phyloP scores from a whole-genome alignment of 192 early-diverging fungal species.

The Diversispora epigaea region DNA sequence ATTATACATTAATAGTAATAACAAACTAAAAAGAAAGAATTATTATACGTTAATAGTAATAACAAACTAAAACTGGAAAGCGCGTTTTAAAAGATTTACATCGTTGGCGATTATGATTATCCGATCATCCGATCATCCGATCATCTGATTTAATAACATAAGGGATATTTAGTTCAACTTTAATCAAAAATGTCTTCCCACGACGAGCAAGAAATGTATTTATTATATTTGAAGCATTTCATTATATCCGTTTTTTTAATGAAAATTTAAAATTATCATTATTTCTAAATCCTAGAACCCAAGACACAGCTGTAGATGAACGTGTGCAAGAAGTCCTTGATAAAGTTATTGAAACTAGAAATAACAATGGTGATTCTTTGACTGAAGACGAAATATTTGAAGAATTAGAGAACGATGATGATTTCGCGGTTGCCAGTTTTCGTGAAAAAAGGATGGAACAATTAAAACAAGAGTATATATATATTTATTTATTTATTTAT shows the following conservation, averaged over 20 bases:
- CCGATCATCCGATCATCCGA: no score
- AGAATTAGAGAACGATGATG: constrained; percentile 85
- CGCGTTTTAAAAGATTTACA: no score
- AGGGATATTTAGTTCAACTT: no score
- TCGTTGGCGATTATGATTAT: no score
- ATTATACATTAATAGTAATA: no score
- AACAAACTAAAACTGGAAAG: no score
- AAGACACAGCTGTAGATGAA: background rate
- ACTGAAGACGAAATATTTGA: constrained; percentile 78
- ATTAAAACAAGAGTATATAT: constrained; percentile 77
- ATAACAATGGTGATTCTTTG: constrained; percentile 53
- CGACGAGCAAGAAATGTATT: no score
- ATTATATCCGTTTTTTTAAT: background rate
- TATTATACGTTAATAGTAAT: no score
- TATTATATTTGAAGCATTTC: background rate
- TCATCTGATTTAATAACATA: no score
- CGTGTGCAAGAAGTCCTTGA: constrained; percentile 33
- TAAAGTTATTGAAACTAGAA: constrained; percentile 35
- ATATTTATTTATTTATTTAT: no score
- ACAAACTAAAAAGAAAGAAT: no score
- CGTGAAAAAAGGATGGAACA: constrained; percentile 85
- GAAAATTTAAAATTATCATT: background rate
- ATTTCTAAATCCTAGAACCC: background rate
- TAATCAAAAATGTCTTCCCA: no score
- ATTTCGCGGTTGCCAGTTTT: constrained; percentile 65